Evolutionary conservation across 495 filamentous ascomycete species (phyloP), one percentile per base, ranked within the genome.

Genomic region (Oidiodendron maius): DNA sequence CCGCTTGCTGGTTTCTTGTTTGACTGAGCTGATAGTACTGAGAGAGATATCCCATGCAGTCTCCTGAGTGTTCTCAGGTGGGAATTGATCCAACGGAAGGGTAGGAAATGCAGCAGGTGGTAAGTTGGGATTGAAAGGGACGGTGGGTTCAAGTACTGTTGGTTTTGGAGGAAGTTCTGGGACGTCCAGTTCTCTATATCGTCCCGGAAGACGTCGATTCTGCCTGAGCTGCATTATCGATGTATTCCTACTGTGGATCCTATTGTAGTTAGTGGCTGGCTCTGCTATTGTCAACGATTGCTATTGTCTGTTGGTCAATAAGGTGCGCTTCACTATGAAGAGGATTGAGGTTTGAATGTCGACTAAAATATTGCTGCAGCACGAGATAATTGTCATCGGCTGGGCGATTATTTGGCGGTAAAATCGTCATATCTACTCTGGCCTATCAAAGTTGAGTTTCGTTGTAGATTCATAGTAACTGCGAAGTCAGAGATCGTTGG

Each of bases 61-160:
- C 12, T 38, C 26, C 13, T 22, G 26, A 5, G 43, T 13, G 17
- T 39, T 20, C 21, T 9, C 21, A 0, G 34, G 34, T 2, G 50
- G 50, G 23, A 25, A 36, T 20, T 53, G 12, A 32, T 42, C 26
- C 16, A 41, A 46, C 17, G 21, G 2, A 2, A 44, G 12, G 3
- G 51, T 47, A 15, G 46, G 46, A 20, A 48, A 47, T 12, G 26
- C 39, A 10, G 45, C 46, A 26, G 30, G 30, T 4, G n/a, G 24
- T 18, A 54, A 25, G 26, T 48, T 44, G n/a, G 51, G 38, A 26
- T 54, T 28, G 26, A 43, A 54, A n/a, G 23, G 11, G 10, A 43
- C 24, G 6, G 37, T 34, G 3, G 37, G 46, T 11, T 15, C 5
- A 17, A 50, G 37, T 17, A 41, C 34, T 17, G 17, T 21, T 10